Evolutionary conservation across 208 protist species (phyloP).

Genomic region (Herpetomonas samuelpessoai): DNA sequence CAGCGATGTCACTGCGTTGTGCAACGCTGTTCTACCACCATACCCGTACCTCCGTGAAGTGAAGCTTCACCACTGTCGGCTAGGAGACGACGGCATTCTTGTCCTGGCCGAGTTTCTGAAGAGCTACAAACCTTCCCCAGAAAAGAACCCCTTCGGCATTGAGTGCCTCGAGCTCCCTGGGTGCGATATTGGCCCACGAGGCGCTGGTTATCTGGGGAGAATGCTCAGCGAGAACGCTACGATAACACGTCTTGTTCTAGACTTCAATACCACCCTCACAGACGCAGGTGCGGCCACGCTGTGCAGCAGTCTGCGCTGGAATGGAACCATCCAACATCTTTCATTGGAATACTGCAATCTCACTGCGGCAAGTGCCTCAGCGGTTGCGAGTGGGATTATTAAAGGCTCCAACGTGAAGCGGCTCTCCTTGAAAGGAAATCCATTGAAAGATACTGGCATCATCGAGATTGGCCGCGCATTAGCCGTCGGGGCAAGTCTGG

Average conservation of each 20-base stretch:
- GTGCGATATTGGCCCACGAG: constrained; percentile 59
- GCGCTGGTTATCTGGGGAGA: constrained; percentile 64
- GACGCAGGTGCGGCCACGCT: constrained; percentile 64
- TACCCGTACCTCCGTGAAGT: constrained; percentile 80
- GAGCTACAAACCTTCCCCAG: constrained; percentile 56
- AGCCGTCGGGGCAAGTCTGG: constrained; percentile 45
- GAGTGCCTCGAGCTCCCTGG: constrained; percentile 76
- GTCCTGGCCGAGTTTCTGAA: constrained; percentile 73
- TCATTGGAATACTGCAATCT: constrained; percentile 84
- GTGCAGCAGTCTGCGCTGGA: constrained; percentile 79
- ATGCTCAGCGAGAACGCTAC: constrained; percentile 68
- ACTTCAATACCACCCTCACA: constrained; percentile 73
- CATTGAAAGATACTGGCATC: constrained; percentile 62
- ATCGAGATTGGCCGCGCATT: constrained; percentile 55
- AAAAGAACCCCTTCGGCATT: constrained; percentile 82
- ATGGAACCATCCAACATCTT: constrained; percentile 57
- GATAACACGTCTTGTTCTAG: constrained; percentile 60
- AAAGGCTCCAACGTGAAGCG: constrained; percentile 59
- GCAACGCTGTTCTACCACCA: constrained; percentile 44
- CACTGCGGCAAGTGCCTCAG: constrained; percentile 27
- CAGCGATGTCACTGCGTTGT: constrained; percentile 43
- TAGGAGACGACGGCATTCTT: constrained; percentile 84
- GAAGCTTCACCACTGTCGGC: constrained; percentile 60
- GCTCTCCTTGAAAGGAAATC: constrained; percentile 74
- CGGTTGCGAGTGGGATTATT: constrained; percentile 63